These are phyloP conservation scores for Persicaria maculosa DNA, from an alignment of 148 eudicot genomes.

Conservation along the genomic window DNA sequence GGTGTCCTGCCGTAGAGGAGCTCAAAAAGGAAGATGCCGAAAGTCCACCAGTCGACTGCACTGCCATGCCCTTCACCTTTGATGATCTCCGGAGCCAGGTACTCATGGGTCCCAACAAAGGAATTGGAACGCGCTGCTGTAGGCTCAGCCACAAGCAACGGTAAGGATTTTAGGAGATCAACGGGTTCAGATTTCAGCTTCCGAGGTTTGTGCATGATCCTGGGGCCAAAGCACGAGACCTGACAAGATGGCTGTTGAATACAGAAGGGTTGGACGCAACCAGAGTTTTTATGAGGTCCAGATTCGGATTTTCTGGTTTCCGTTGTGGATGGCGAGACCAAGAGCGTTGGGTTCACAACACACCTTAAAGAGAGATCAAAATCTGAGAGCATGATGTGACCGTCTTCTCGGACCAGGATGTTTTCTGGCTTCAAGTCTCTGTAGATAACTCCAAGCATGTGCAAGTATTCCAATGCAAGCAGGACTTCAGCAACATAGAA, in stretches of 20 bases:
- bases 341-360: conserved; percentile 70
- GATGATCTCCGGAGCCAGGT: conserved; percentile 85
- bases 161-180: conserved; percentile 44
- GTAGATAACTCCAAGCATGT: conserved; percentile 92
- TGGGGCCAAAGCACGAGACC: conserved; percentile 78
- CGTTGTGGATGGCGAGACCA: conserved; percentile 43
- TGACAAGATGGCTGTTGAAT: conserved; percentile 71
- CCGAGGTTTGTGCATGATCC: conserved; percentile 30
- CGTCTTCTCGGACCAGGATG: conserved; percentile 85
- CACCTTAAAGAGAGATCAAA: conserved; percentile 91
- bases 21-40: conserved; percentile 78
- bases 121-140: conserved; percentile 85
- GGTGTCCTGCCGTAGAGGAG: conserved; percentile 89
- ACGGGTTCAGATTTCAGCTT: conserved; percentile 49
- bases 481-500: conserved; percentile 90
- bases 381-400: conserved; percentile 95
- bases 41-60: conserved; percentile 99
- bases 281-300: conserved; percentile 59
- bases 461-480: conserved; percentile 83
- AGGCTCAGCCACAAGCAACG: conserved; percentile 90
- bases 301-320: conserved; percentile 52
- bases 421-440: conserved; percentile 90
- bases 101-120: conserved; percentile 96
- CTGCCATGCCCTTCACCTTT: conserved; percentile 96
- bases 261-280: conserved; percentile 78